A percentile compares a stretch with the other conserved stretches of the same genome.
Evolutionary conservation across 2,329 filamentous ascomycete species (phyloP).

Genomic region (Exophiala viscosa): DNA sequence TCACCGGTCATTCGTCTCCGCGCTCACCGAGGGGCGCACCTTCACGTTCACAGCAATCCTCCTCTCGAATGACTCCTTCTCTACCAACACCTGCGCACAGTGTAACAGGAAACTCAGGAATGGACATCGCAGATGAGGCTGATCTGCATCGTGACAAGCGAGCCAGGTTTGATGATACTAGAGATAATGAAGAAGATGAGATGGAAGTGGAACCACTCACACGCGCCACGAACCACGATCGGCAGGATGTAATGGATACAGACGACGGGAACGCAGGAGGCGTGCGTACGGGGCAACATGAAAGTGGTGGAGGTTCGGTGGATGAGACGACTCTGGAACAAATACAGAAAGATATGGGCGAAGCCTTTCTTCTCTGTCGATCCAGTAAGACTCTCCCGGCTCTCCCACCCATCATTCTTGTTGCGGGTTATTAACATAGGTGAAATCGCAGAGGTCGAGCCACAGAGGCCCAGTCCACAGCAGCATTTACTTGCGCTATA

Average conservation of each 20-base stretch:
- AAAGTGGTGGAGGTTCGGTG: not conserved
- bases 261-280: conserved; percentile 2
- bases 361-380: conserved; percentile 49
- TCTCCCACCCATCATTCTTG: conserved; percentile 32
- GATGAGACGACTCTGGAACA: conserved; percentile 38
- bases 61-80: conserved; percentile 38
- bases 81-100: conserved; percentile 47
- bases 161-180: conserved; percentile 16
- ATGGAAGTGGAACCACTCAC: conserved; percentile 21
- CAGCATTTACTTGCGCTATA: conserved; percentile 60
- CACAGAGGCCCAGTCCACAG: conserved; percentile 53
- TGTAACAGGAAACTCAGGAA: conserved; percentile 37
- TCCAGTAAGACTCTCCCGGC: conserved; percentile 48
- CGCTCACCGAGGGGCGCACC: conserved; percentile 37
- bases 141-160: conserved; percentile 28
- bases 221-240: conserved; percentile 26
- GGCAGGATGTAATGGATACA: conserved; percentile 19
- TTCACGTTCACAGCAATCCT: conserved; percentile 42
- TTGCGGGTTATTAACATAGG: conserved; percentile 42
- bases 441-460: conserved; percentile 41
- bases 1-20: conserved; percentile 38
- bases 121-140: conserved; percentile 35
- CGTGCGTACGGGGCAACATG: not conserved
- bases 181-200: conserved; percentile 13
- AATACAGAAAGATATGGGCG: conserved; percentile 44